Evolutionary conservation across 2,329 filamentous ascomycete genomes (phyloP).

Genomic region (Stylonectria norvegica): DNA sequence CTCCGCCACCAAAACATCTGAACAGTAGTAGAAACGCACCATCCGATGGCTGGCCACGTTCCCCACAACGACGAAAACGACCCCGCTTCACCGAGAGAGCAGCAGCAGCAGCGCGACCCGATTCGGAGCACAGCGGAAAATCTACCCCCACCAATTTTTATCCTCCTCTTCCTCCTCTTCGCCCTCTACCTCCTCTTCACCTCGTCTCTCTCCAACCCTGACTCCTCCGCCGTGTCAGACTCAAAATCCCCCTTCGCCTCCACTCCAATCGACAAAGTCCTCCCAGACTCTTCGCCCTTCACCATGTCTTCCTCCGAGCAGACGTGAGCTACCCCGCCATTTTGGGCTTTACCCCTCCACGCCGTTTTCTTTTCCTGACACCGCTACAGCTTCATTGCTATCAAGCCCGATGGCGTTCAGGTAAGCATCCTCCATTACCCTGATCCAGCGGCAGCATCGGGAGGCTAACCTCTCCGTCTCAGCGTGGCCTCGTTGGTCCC

Average conservation of each 20-base stretch:
- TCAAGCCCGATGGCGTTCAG: slow-evolving; percentile 99
- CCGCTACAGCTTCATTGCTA: slow-evolving; percentile 86
- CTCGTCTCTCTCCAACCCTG: slow-evolving; percentile 27
- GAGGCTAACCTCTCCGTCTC: slow-evolving; percentile 26
- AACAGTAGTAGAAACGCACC: too few species aligned
- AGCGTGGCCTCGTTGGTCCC: slow-evolving; percentile 96
- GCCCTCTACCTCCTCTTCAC: slow-evolving; percentile 36
- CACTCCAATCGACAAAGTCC: slow-evolving; percentile 29
- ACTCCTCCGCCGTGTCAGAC: slow-evolving; percentile 27
- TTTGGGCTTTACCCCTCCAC: slow-evolving; percentile 19
- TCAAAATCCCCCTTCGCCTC: slow-evolving; percentile 24
- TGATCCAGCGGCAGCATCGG: neutral
- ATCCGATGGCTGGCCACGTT: slow-evolving; percentile 31
- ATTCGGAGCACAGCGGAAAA: slow-evolving; percentile 34
- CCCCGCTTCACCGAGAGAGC: slow-evolving; percentile 32
- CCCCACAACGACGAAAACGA: slow-evolving; percentile 33
- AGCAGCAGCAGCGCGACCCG: slow-evolving; percentile 21
- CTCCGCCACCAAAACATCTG: too few species aligned
- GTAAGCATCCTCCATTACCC: slow-evolving; percentile 47
- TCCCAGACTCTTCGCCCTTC: slow-evolving; percentile 32
- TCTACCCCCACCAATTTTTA: slow-evolving; percentile 44
- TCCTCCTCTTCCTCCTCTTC: slow-evolving; percentile 37
- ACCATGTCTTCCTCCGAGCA: slow-evolving; percentile 74
- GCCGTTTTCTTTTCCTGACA: slow-evolving; percentile 22
- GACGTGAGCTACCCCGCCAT: slow-evolving; percentile 64